These are phyloP conservation scores for Phytophthora aleatoria DNA, from an alignment of 352 stramenopile species.

Conservation along the genomic window DNA sequence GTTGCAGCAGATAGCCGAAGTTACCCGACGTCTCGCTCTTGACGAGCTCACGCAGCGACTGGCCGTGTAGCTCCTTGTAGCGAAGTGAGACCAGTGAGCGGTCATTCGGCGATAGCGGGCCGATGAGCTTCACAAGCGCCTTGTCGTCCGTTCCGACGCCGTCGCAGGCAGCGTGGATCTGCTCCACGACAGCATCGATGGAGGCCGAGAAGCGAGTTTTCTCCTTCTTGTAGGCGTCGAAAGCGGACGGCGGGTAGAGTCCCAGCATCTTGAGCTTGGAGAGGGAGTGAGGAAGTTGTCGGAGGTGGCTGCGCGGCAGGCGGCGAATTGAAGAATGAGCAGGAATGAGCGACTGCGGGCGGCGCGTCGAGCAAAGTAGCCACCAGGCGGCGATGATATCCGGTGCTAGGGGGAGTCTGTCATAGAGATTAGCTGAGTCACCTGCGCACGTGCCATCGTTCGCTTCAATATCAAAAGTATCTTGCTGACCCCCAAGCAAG, in stretches of 20 bases:
- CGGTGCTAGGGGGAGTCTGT: not conserved
- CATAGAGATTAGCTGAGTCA: constrained; percentile 1
- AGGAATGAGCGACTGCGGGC: not conserved
- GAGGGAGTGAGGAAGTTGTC: constrained; percentile 1
- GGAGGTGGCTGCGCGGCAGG: constrained; percentile 23
- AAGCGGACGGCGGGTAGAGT: constrained; percentile 62
- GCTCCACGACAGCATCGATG: constrained; percentile 53
- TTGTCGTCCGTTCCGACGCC: constrained; percentile 75
- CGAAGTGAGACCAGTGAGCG: constrained; percentile 52
- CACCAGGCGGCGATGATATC: constrained; percentile 6
- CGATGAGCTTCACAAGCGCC: constrained; percentile 57
- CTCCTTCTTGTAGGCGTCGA: constrained; percentile 72
- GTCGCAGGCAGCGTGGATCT: constrained; percentile 68
- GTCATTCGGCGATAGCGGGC: constrained; percentile 47
- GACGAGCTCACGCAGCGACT: constrained; percentile 54
- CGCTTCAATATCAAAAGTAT: constrained; percentile 30
- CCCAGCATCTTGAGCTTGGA: constrained; percentile 50
- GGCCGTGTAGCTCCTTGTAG: constrained; percentile 64
- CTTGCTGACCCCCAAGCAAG: not conserved
- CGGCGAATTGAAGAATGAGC: constrained; percentile 48
- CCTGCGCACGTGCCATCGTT: constrained; percentile 9
- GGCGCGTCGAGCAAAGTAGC: not conserved
- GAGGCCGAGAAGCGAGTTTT: constrained; percentile 48
- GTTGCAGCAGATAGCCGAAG: constrained; percentile 64
- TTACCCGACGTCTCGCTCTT: constrained; percentile 70